These are phyloP conservation scores for Favolaschia claudopus DNA, from an alignment of 768 basidiomycete species.

Conservation along the genomic window DNA sequence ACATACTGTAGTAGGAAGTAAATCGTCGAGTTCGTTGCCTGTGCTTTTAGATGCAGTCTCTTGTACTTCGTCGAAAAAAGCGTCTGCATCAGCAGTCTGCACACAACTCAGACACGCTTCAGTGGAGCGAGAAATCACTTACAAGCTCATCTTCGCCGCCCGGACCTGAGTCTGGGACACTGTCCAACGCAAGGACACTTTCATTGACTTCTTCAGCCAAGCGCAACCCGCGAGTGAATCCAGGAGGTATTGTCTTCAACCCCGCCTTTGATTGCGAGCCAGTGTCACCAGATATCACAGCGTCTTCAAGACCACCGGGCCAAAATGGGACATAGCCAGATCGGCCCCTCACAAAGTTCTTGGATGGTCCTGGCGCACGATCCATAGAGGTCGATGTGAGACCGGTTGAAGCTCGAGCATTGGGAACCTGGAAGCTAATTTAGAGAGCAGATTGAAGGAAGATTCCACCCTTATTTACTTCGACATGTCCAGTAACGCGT, in stretches of 20 bases:
- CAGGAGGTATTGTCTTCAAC: constrained; percentile 80
- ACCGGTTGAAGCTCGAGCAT: constrained; percentile 66
- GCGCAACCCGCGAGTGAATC: constrained; percentile 80
- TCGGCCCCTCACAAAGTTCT: constrained; percentile 92
- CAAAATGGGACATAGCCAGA: constrained; percentile 92
- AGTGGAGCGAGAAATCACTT: not conserved
- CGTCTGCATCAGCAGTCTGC: constrained; percentile 18
- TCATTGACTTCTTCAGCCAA: constrained; percentile 68
- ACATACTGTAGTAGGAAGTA: constrained; percentile 20
- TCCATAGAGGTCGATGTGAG: constrained; percentile 86
- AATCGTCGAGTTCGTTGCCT: constrained; percentile 26
- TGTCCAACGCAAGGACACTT: constrained; percentile 44
- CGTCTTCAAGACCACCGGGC: constrained; percentile 90
- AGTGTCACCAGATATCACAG: constrained; percentile 34
- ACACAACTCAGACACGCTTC: not conserved
- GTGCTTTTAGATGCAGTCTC: constrained; percentile 1
- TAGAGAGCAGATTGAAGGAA: not conserved
- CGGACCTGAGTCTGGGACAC: constrained; percentile 2
- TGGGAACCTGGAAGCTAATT: constrained; percentile 53
- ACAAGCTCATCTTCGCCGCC: constrained; percentile 23
- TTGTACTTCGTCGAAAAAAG: constrained; percentile 24
- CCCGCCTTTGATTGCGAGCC: constrained; percentile 45
- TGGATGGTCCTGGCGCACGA: constrained; percentile 80
- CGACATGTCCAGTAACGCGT: constrained; percentile 79
- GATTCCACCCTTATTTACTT: constrained; percentile 55